These are phyloP conservation scores for Penicillium canescens DNA, from an alignment of 495 filamentous ascomycete species.

Conservation along the genomic window DNA sequence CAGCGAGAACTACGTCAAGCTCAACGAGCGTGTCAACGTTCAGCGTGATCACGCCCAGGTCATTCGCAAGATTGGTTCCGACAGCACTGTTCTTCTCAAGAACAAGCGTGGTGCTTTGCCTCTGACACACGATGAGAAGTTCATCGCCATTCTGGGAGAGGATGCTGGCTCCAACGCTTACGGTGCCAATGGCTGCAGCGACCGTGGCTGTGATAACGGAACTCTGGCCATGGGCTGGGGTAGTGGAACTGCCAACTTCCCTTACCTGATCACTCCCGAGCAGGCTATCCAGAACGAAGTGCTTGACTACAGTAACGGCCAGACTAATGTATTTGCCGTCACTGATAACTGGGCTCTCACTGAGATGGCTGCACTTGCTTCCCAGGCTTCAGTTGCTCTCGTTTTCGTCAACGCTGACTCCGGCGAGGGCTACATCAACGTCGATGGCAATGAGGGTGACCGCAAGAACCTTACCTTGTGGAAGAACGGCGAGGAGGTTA, in stretches of 20 bases:
- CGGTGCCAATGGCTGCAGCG: slow-evolving; percentile 83
- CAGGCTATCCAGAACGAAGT: slow-evolving; percentile 80
- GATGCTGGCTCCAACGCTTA: slow-evolving; percentile 76
- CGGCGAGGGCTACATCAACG: slow-evolving; percentile 82
- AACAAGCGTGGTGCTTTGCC: slow-evolving; percentile 76
- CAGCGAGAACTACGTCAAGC: slow-evolving; percentile 57
- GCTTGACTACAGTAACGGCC: slow-evolving; percentile 43
- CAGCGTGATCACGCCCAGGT: slow-evolving; percentile 68
- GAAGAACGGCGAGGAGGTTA: slow-evolving; percentile 75
- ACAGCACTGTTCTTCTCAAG: slow-evolving; percentile 86
- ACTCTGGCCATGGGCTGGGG: slow-evolving; percentile 96
- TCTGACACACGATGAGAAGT: slow-evolving; percentile 69
- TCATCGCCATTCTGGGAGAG: slow-evolving; percentile 80
- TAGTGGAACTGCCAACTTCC: slow-evolving; percentile 84
- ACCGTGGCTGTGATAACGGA: slow-evolving; percentile 82
- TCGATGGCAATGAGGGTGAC: slow-evolving; percentile 87
- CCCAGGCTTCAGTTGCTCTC: slow-evolving; percentile 69
- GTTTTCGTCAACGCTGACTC: slow-evolving; percentile 89
- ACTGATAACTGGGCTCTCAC: slow-evolving; percentile 70
- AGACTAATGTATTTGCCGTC: slow-evolving; percentile 63
- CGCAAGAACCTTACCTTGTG: slow-evolving; percentile 92
- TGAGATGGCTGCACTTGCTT: slow-evolving; percentile 60
- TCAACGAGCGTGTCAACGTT: slow-evolving; percentile 88
- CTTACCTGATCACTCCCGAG: slow-evolving; percentile 86
- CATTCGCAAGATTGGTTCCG: slow-evolving; percentile 73